Percentiles rank a stretch among this genome's conserved stretches.
Conservation (phyloP, 2,329 filamentous ascomycete genomes). For the Fonsecaea pedrosoi region DNA sequence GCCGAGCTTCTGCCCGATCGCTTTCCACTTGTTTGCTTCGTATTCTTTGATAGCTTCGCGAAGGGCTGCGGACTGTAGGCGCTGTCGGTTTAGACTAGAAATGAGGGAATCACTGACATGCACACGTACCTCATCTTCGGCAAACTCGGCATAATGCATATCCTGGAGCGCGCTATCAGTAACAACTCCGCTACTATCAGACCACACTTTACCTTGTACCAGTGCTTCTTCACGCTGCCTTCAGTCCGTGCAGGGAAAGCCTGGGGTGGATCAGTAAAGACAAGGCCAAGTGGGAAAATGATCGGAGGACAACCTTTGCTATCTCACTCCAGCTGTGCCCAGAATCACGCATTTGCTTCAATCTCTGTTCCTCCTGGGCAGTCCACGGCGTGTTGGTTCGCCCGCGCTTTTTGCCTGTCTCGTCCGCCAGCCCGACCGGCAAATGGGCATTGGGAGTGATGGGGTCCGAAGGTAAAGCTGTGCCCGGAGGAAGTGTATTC, state of each 20-base stretch:
- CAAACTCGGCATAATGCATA: conserved; percentile 99
- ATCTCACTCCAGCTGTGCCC: conserved; percentile 98
- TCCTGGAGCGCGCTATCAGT: conserved; percentile 64
- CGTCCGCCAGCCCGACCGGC: conserved; percentile 32
- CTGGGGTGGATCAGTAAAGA: conserved; percentile 54
- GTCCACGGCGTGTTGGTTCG: conserved; percentile 99
- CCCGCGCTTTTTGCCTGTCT: conserved; percentile 73
- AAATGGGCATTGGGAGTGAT: conserved; percentile 29
- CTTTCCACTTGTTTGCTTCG: conserved; percentile 98
- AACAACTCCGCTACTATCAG: conserved; percentile 5
- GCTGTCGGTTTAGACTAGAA: not conserved
- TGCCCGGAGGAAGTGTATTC: conserved; percentile 36
- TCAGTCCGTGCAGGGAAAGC: conserved; percentile 93
- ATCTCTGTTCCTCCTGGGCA: conserved; percentile 84
- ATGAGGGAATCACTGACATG: not conserved
- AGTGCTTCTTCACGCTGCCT: conserved; percentile 98
- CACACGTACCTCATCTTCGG: conserved; percentile 80
- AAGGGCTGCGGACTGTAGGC: conserved; percentile 58
- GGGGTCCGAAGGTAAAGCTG: conserved; percentile 17
- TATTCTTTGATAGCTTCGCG: conserved; percentile 98
- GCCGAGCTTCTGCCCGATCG: conserved; percentile 93
- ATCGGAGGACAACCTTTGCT: conserved; percentile 75
- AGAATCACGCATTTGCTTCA: conserved; percentile 93
- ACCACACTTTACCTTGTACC: conserved; percentile 79
- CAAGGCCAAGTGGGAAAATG: conserved; percentile 15